These are phyloP conservation scores for Geotrichum siamense DNA, from an alignment of 1,139 yeast genomes.

Conservation along the genomic window DNA sequence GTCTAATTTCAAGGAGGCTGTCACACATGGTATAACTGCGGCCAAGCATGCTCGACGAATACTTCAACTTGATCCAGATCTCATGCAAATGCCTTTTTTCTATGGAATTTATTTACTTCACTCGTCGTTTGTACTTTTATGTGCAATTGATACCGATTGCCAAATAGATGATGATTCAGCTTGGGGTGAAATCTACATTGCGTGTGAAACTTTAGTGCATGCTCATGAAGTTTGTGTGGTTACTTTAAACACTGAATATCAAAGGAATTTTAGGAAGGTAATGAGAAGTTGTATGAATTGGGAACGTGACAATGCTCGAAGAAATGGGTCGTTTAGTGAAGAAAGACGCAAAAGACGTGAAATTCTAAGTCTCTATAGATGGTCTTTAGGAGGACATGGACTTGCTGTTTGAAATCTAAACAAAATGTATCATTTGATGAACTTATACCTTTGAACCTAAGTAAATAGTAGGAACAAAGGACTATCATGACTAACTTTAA, in stretches of 20 bases:
- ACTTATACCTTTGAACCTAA: too few relatives aligned
- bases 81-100: conserved; percentile 33
- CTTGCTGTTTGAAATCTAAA: conserved; percentile 27
- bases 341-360: conserved; percentile 24
- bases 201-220: conserved; percentile 32
- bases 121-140: conserved; percentile 27
- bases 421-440: too few relatives aligned
- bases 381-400: conserved; percentile 32
- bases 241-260: conserved; percentile 32
- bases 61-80: conserved; percentile 29
- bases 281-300: conserved; percentile 31
- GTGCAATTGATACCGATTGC: conserved; percentile 29
- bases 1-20: conserved; percentile 23
- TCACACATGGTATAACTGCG: conserved; percentile 26
- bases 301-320: conserved; percentile 20
- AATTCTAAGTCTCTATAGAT: conserved; percentile 28
- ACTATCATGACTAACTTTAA: too few relatives aligned
- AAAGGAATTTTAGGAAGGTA: conserved; percentile 30
- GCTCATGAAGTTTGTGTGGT: conserved; percentile 34
- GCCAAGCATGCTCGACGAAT: conserved; percentile 26
- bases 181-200: conserved; percentile 30
- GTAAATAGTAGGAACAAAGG: too few relatives aligned
- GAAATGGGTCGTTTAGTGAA: conserved; percentile 5
- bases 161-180: conserved; percentile 24
- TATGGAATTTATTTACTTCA: conserved; percentile 30